A percentile compares a stretch with the other conserved stretches of the same genome.
Conservation (phyloP, 441 rosid species). For the Eutrema salsugineum region DNA sequence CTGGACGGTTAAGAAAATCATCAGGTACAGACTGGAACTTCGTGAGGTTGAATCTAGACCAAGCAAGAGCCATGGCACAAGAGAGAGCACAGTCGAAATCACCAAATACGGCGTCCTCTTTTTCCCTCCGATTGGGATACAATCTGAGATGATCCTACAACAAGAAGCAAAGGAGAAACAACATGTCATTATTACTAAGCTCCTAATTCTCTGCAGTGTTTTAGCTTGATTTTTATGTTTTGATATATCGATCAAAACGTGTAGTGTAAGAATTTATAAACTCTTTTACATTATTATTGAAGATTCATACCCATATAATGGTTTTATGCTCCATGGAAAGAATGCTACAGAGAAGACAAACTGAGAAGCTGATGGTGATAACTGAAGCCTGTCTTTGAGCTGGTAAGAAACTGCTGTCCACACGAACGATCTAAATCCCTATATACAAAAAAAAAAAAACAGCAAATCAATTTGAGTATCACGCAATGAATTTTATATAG, state of each 20-base stretch:
- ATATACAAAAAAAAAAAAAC: slow-evolving; percentile 9
- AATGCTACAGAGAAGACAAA: slow-evolving; percentile 76
- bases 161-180: slow-evolving; percentile 4
- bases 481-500: background rate
- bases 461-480: background rate
- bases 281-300: background rate
- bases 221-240: background rate
- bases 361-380: slow-evolving; percentile 97
- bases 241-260: background rate
- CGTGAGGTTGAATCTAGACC: slow-evolving; percentile 52
- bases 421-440: slow-evolving; percentile 97
- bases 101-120: slow-evolving; percentile 86
- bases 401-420: slow-evolving; percentile 98
- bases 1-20: slow-evolving; percentile 68
- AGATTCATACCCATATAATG: slow-evolving; percentile 74
- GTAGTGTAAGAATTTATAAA: too few species aligned
- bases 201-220: background rate
- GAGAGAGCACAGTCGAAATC: slow-evolving; percentile 71
- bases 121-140: slow-evolving; percentile 81
- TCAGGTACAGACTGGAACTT: slow-evolving; percentile 62
- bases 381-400: slow-evolving; percentile 77
- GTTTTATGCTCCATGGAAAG: slow-evolving; percentile 96
- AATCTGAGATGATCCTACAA: slow-evolving; percentile 83
- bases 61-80: slow-evolving; percentile 84
- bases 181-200: background rate